phyloP scores from a whole-genome alignment of 2,329 filamentous ascomycete genomes.

The Colletotrichum australisinense region DNA sequence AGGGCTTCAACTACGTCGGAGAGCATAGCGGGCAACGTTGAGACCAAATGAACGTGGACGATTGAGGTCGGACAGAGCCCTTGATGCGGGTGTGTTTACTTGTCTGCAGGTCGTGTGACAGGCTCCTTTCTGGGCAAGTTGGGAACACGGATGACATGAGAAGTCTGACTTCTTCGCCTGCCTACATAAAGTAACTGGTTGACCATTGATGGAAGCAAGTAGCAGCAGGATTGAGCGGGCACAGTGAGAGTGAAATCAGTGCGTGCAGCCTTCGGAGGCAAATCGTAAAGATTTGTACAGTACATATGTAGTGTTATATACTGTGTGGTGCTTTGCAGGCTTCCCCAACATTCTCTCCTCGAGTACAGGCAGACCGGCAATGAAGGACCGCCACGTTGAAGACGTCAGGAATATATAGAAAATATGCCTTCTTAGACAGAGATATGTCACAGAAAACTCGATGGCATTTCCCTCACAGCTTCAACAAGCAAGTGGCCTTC shows the following conservation, averaged over 20 bases:
- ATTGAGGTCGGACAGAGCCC: not conserved
- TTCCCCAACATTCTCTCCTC: not conserved
- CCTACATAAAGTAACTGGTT: not conserved
- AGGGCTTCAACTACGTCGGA: not conserved
- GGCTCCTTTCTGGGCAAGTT: not conserved
- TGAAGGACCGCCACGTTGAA: not conserved
- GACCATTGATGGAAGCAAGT: not conserved
- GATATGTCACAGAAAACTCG: not conserved
- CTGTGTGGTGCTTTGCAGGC: not conserved
- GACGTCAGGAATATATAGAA: not conserved
- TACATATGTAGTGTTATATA: accelerated
- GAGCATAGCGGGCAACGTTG: not conserved
- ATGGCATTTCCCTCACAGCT: not conserved
- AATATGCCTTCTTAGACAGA: not conserved
- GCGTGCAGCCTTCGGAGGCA: too few species aligned
- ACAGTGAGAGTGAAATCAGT: too few species aligned
- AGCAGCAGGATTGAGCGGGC: too few species aligned
- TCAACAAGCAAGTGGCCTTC: not conserved
- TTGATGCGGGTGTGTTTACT: too few species aligned
- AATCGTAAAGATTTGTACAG: not conserved
- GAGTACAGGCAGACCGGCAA: not conserved
- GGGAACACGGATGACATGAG: not conserved
- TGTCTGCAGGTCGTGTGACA: not conserved
- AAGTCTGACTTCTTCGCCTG: not conserved
- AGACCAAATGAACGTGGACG: not conserved